Percentiles rank a stretch among this genome's conserved stretches.
Conservation (phyloP, 2,329 filamentous ascomycete genomes). For the Xylariaceae sp. region DNA sequence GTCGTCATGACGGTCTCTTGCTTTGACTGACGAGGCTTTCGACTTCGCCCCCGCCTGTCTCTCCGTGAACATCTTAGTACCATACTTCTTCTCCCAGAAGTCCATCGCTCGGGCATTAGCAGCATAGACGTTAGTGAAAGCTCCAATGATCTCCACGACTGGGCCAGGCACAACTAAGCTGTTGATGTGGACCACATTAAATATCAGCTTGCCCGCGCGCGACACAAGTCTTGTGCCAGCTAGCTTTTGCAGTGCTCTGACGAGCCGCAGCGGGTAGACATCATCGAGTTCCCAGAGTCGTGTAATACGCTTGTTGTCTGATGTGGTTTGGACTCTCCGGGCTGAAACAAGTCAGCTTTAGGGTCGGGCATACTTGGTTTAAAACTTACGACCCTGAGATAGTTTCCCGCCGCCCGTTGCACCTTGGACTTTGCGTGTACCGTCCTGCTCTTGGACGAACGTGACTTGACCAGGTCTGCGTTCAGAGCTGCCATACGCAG, state of each 20-base stretch:
- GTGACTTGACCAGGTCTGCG: no score
- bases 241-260: conserved; percentile 1
- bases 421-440: no score
- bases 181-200: conserved; percentile 8
- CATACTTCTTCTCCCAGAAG: conserved; percentile 13
- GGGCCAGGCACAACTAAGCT: neutral
- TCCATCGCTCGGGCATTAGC: conserved; percentile 13
- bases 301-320: no score
- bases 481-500: no score
- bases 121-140: conserved; percentile 7
- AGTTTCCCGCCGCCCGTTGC: no score
- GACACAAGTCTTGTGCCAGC: neutral
- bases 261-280: conserved; percentile 10
- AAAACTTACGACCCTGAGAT: no score
- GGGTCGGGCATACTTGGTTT: no score
- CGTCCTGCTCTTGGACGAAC: no score
- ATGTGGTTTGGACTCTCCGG: no score
- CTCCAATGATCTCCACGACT: conserved; percentile 8
- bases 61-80: conserved; percentile 5
- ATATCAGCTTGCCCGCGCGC: neutral
- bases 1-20: neutral
- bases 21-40: neutral
- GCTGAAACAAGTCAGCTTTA: no score
- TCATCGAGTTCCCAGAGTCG: neutral
- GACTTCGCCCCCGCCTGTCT: neutral